These are phyloP conservation scores for Talaromyces sp. DNA, from an alignment of 2,329 filamentous ascomycete genomes.

Conservation along the genomic window DNA sequence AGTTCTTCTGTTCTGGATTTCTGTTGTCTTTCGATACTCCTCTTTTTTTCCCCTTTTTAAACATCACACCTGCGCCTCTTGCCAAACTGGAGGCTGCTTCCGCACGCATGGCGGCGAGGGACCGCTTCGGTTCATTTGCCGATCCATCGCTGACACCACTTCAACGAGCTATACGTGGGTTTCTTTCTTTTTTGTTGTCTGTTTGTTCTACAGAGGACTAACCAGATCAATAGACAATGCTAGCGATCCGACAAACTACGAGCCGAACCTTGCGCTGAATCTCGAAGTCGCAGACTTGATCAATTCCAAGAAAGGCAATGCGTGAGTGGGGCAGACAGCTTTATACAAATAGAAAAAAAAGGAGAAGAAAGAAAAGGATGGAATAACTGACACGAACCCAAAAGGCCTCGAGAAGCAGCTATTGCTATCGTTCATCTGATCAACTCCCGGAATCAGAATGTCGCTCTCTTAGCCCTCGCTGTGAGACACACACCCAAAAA, in stretches of 20 bases:
- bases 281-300: constrained; percentile 95
- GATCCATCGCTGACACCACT: constrained; percentile 78
- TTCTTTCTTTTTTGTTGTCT: not conserved
- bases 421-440: constrained; percentile 89
- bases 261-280: constrained; percentile 92
- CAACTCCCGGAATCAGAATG: constrained; percentile 96
- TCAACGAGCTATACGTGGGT: constrained; percentile 80
- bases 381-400: not conserved
- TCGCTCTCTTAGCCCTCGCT: constrained; percentile 79
- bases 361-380: not conserved
- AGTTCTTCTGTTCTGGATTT: not conserved
- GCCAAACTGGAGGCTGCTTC: constrained; percentile 83
- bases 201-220: not conserved
- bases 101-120: constrained; percentile 88
- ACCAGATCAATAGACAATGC: constrained; percentile 61
- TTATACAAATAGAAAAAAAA: not conserved
- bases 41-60: constrained; percentile 9
- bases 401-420: constrained; percentile 81
- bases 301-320: constrained; percentile 94
- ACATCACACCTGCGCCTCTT: constrained; percentile 9
- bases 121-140: constrained; percentile 82
- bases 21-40: not conserved
- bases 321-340: constrained; percentile 44
- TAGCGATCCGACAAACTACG: constrained; percentile 95
- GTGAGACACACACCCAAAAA: constrained; percentile 34